Percentiles rank a stretch among this genome's conserved stretches.
Conservation (phyloP, 352 stramenopile species). For the Phytopythium chamaehyphon region DNA sequence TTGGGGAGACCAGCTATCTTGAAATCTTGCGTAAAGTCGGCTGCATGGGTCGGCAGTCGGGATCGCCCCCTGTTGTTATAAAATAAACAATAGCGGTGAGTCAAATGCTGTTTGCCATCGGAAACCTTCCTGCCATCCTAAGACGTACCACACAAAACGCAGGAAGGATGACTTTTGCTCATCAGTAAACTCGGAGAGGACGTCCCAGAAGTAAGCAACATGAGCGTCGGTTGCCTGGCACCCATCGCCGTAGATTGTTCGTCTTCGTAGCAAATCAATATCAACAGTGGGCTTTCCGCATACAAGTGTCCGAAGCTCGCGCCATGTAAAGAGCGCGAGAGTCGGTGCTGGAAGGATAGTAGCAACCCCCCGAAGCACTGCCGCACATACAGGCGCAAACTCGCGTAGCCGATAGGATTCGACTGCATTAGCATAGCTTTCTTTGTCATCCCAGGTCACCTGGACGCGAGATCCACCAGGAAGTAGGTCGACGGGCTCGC, state of each 20-base stretch:
- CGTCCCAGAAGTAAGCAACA: slow-evolving; percentile 90
- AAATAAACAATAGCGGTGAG: neutral
- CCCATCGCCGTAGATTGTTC: slow-evolving; percentile 89
- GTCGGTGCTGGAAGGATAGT: slow-evolving; percentile 84
- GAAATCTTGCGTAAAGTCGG: slow-evolving; percentile 89
- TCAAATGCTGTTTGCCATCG: too few relatives aligned
- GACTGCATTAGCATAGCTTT: slow-evolving; percentile 75
- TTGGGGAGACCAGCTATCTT: slow-evolving; percentile 87
- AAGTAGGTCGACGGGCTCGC: slow-evolving; percentile 74
- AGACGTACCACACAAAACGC: slow-evolving; percentile 78
- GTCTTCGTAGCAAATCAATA: slow-evolving; percentile 74
- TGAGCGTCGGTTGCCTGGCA: slow-evolving; percentile 84
- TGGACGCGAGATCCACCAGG: slow-evolving; percentile 72
- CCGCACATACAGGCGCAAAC: slow-evolving; percentile 68
- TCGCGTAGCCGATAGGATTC: slow-evolving; percentile 78
- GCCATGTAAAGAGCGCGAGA: slow-evolving; percentile 84
- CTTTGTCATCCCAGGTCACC: slow-evolving; percentile 89
- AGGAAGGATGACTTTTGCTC: slow-evolving; percentile 90
- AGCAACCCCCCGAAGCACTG: slow-evolving; percentile 74
- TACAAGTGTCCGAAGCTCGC: slow-evolving; percentile 85
- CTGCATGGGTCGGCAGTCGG: slow-evolving; percentile 84
- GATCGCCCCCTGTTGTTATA: slow-evolving; percentile 54
- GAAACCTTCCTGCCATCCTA: too few relatives aligned
- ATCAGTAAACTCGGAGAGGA: slow-evolving; percentile 80
- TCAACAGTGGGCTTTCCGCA: slow-evolving; percentile 89